Evolutionary conservation across 2,329 filamentous ascomycete species (phyloP).

Genomic region (Fusarium clavum): DNA sequence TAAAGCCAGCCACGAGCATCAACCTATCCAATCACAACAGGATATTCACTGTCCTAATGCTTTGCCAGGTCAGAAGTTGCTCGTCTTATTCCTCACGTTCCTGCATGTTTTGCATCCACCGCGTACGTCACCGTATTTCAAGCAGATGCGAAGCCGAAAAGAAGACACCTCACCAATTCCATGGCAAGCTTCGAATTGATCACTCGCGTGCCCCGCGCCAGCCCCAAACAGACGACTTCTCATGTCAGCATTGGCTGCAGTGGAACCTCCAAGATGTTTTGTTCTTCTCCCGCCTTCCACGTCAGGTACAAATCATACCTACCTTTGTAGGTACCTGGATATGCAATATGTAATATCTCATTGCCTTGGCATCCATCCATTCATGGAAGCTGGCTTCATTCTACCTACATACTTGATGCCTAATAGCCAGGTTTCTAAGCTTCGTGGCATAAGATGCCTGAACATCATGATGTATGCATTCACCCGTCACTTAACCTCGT

Average conservation of each 20-base stretch:
- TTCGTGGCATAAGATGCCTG: neutral
- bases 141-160: slow-evolving; percentile 7
- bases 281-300: slow-evolving; percentile 31
- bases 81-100: slow-evolving; percentile 36
- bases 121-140: slow-evolving; percentile 42
- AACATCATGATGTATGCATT: slow-evolving; percentile 15
- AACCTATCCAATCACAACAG: slow-evolving; percentile 12
- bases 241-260: slow-evolving; percentile 18
- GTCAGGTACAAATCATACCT: slow-evolving; percentile 16
- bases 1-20: slow-evolving; percentile 4
- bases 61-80: slow-evolving; percentile 34
- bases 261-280: slow-evolving; percentile 11
- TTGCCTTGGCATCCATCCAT: slow-evolving; percentile 31
- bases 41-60: neutral
- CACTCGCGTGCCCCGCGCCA: slow-evolving; percentile 33
- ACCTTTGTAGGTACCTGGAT: neutral
- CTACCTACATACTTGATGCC: slow-evolving; percentile 1
- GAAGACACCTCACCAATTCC: slow-evolving; percentile 12
- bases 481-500: neutral
- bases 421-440: slow-evolving; percentile 3
- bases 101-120: slow-evolving; percentile 41
- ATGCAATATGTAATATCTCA: slow-evolving; percentile 3
- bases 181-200: neutral
- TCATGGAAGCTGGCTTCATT: slow-evolving; percentile 1
- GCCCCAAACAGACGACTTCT: neutral